Base-by-base conservation (phyloP, 768 basidiomycete species). In the Cystoderma amianthinum region DNA sequence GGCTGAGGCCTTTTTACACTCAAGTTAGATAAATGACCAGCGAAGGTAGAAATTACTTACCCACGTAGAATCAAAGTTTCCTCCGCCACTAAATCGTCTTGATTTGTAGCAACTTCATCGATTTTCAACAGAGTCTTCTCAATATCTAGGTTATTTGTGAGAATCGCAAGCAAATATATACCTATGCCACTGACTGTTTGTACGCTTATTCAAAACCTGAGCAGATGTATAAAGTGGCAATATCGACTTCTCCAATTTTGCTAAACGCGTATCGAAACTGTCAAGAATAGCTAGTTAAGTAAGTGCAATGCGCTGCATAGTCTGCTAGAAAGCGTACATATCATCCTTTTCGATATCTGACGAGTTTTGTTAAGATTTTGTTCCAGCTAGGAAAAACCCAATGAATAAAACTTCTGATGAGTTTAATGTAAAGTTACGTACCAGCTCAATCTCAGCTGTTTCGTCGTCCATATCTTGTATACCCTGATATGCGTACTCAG, bases 331-430 rank as follows among this genome's bases (percentile, higher is more conserved):
- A 18, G 56, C 84, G 42, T 64, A 91, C 87, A 77, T 45, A 78
- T 89, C 88, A 92, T 91, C 38, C 85, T 71, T 52, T 85, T 83
- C 1, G 88, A 90, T 45, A 88, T 84, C 53, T 86, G 86, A 16
- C 76, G 76, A 0, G 88, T 91, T 63, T 90, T 91, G 59, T 85
- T 80, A 32, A 92, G 67, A 55, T 91, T 90, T 60, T 91, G 89
- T 62, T 92, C 86, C 7, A 92, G 72, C 88, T 88, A 34, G 19
- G 18, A n/a, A n/a, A n/a, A n/a, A n/a, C n/a, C n/a, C n/a, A n/a
- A n/a, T n/a, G n/a, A n/a, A n/a, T n/a, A n/a, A n/a, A n/a, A n/a
- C n/a, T n/a, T 17, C 33, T 12, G n/a, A 25, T 23, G n/a, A 19
- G 30, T 21, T 20, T 17, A 41, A 32, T 20, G 13, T n/a, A n/a